Evolutionary conservation across 164 flowering plant species (phyloP).

Genomic region (Magnolia officinalis): DNA sequence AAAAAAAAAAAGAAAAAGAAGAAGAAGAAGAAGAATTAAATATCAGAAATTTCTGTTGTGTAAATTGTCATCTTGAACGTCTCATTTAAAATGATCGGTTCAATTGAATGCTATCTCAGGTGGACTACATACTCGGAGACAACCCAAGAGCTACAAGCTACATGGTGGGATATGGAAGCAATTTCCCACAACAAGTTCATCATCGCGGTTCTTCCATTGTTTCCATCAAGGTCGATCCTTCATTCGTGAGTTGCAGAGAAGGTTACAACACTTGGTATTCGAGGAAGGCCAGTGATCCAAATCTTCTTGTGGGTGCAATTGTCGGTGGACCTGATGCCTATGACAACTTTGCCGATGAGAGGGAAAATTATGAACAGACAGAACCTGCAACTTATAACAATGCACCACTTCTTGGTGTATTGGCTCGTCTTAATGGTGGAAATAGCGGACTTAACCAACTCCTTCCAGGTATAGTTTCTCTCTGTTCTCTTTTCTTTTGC

Average conservation of each 20-base stretch:
- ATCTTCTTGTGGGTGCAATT: slow-evolving; percentile 75
- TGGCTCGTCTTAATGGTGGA: slow-evolving; percentile 70
- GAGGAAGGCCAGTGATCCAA: slow-evolving; percentile 78
- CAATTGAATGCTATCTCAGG: slow-evolving; percentile 32
- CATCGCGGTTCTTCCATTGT: slow-evolving; percentile 88
- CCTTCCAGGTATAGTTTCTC: slow-evolving; percentile 58
- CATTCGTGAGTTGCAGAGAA: slow-evolving; percentile 78
- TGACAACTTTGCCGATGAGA: slow-evolving; percentile 83
- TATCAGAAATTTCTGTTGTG: no score
- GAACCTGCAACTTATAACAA: slow-evolving; percentile 98
- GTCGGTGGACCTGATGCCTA: slow-evolving; percentile 98
- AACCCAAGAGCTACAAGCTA: slow-evolving; percentile 95
- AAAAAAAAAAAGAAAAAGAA: no score
- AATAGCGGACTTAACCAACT: slow-evolving; percentile 67
- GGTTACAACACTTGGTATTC: slow-evolving; percentile 85
- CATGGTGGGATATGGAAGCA: slow-evolving; percentile 95
- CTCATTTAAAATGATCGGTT: not conserved
- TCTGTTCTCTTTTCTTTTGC: not conserved
- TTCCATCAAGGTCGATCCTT: slow-evolving; percentile 55
- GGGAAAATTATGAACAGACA: slow-evolving; percentile 88
- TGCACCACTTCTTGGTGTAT: slow-evolving; percentile 81
- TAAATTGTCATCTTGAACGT: not conserved
- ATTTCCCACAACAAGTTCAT: slow-evolving; percentile 76
- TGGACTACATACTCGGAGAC: slow-evolving; percentile 94
- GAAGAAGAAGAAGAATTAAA: not conserved